Evolutionary conservation across 306 rosid species (phyloP).

Genomic region (Heteromeles arbutifolia): DNA sequence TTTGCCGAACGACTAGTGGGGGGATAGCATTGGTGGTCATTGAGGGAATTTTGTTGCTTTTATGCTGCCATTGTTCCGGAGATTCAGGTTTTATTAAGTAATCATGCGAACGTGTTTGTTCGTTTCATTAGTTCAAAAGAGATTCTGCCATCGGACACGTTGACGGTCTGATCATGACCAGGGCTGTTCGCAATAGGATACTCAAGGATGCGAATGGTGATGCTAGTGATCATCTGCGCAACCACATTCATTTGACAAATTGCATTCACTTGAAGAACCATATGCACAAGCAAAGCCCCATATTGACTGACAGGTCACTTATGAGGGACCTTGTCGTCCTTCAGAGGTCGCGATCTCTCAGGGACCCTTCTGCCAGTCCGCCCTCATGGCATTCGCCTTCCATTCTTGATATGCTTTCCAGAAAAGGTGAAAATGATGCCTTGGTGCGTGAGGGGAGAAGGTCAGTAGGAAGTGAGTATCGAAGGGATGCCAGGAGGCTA

Average conservation of each 20-base stretch:
- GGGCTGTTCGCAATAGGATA: conserved; percentile 79
- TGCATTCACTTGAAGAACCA: conserved; percentile 99
- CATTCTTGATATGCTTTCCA: conserved; percentile 61
- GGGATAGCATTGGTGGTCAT: conserved; percentile 5
- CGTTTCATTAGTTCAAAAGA: conserved; percentile 40
- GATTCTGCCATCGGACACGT: conserved; percentile 33
- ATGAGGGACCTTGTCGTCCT: conserved; percentile 90
- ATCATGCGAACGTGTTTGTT: conserved; percentile 38
- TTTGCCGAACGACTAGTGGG: conserved; percentile 18
- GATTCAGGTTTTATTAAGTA: conserved; percentile 20
- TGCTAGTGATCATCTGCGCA: conserved; percentile 87
- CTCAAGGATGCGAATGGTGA: conserved; percentile 98
- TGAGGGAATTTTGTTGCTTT: conserved; percentile 13
- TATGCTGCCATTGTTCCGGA: conserved; percentile 25
- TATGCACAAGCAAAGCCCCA: conserved; percentile 97
- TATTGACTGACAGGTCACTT: conserved; percentile 77
- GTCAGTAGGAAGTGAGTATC: conserved; percentile 60
- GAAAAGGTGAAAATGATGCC: conserved; percentile 54
- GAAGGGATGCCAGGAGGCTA: conserved; percentile 58
- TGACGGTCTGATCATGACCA: conserved; percentile 79
- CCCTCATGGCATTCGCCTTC: conserved; percentile 90
- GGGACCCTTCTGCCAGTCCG: conserved; percentile 99
- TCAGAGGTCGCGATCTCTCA: conserved; percentile 80
- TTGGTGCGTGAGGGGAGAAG: conserved; percentile 63
- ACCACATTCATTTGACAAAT: conserved; percentile 94